phyloP scores from a whole-genome alignment of 345 rosid genomes.

The Gossypium ekmanianum region DNA sequence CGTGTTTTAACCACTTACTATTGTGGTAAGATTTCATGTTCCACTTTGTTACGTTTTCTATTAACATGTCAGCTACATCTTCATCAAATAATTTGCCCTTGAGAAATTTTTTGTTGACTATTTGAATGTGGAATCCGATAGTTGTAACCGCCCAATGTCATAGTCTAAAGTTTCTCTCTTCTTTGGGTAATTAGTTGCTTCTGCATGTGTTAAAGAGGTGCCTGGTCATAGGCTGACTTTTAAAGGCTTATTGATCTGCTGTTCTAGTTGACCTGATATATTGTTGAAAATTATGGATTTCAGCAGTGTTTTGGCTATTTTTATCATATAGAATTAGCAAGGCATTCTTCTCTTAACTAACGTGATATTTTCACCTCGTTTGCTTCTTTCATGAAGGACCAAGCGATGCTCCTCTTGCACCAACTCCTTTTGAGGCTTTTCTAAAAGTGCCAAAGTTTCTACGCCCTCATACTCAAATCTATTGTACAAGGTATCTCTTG shows the following conservation, averaged over 20 bases:
- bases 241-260: background rate
- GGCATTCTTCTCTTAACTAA: conserved; percentile 5
- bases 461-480: conserved; percentile 89
- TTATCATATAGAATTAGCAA: conserved; percentile 6
- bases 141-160: background rate
- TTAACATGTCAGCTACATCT: background rate
- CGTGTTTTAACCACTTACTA: conserved; percentile 92
- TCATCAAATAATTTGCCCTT: background rate
- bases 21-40: conserved; percentile 51
- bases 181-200: background rate
- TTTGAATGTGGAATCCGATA: background rate
- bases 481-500: conserved; percentile 76
- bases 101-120: background rate
- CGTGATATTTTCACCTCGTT: conserved; percentile 10
- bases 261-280: background rate
- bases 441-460: conserved; percentile 91
- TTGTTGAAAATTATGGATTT: background rate
- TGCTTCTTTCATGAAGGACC: conserved; percentile 52
- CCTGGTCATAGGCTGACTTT: background rate
- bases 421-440: conserved; percentile 85
- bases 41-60: conserved; percentile 9
- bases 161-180: background rate
- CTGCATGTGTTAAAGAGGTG: background rate
- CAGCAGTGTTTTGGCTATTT: background rate
- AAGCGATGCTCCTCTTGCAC: conserved; percentile 86